phyloP scores from a whole-genome alignment of 1,284 basidiomycete species.

The Melampsora larici-populina region DNA sequence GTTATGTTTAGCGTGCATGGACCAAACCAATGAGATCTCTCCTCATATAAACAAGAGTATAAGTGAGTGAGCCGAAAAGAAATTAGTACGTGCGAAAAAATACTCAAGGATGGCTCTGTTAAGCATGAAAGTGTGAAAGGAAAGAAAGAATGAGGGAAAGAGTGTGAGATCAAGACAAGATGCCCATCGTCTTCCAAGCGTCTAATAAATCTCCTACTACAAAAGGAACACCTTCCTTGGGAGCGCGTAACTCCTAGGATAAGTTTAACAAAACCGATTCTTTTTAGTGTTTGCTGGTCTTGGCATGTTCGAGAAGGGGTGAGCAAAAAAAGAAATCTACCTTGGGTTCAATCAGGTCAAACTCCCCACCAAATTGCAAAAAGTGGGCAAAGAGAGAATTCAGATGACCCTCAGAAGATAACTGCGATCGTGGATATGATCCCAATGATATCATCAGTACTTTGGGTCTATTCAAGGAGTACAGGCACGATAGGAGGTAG shows the following conservation, averaged over 20 bases:
- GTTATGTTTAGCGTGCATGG: too few relatives aligned
- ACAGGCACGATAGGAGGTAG: background rate
- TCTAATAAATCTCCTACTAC: conserved; percentile 41
- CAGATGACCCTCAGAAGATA: conserved; percentile 40
- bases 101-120: too few relatives aligned
- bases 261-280: background rate
- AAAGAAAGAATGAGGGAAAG: background rate
- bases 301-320: too few relatives aligned
- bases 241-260: conserved; percentile 33
- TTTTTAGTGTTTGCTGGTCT: background rate
- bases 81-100: too few relatives aligned
- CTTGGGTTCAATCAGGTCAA: conserved; percentile 42
- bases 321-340: background rate
- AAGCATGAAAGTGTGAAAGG: background rate
- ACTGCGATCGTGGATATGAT: background rate
- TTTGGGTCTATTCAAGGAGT: background rate
- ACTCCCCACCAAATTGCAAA: conserved; percentile 41
- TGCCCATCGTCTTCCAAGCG: conserved; percentile 42
- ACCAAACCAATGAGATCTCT: too few relatives aligned
- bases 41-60: too few relatives aligned
- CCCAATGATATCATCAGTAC: background rate
- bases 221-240: conserved; percentile 41
- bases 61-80: too few relatives aligned
- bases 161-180: conserved; percentile 16
- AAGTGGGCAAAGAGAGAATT: conserved; percentile 43